Evolutionary conservation across 257 asterid species (phyloP).

Genomic region (Penstemon eatonii): DNA sequence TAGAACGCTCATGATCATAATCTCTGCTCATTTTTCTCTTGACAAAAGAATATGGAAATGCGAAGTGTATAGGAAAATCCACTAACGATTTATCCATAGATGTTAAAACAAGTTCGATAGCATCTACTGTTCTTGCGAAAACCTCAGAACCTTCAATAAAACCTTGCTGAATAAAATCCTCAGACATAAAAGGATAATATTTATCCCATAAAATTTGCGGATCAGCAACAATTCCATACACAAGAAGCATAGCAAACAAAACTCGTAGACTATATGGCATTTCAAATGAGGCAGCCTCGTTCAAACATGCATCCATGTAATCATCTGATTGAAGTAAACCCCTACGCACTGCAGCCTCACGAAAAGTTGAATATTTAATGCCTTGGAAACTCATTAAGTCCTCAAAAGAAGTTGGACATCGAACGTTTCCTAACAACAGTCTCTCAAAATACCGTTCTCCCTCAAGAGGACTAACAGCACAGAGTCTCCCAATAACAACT

Average conservation of each 20-base stretch:
- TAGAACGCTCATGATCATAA: background rate
- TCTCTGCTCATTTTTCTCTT: background rate
- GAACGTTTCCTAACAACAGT: background rate
- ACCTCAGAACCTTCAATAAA: no score
- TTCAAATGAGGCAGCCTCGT: background rate
- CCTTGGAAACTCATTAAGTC: background rate
- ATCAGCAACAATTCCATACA: background rate
- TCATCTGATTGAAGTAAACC: background rate
- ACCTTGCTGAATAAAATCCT: background rate
- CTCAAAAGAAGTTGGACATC: background rate
- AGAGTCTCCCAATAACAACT: background rate
- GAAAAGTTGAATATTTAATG: background rate
- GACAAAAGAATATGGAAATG: no score
- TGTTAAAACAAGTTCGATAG: background rate
- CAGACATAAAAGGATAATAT: background rate
- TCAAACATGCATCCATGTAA: background rate
- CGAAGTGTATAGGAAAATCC: background rate
- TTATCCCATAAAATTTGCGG: background rate
- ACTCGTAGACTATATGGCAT: background rate
- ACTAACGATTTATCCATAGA: background rate
- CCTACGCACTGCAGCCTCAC: background rate
- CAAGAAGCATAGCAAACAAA: background rate
- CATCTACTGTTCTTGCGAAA: background rate
- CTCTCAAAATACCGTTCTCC: background rate
- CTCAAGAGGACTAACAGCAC: background rate